Conservation (phyloP, 2,329 filamentous ascomycete species). For the Fusarium keratoplasticum region DNA sequence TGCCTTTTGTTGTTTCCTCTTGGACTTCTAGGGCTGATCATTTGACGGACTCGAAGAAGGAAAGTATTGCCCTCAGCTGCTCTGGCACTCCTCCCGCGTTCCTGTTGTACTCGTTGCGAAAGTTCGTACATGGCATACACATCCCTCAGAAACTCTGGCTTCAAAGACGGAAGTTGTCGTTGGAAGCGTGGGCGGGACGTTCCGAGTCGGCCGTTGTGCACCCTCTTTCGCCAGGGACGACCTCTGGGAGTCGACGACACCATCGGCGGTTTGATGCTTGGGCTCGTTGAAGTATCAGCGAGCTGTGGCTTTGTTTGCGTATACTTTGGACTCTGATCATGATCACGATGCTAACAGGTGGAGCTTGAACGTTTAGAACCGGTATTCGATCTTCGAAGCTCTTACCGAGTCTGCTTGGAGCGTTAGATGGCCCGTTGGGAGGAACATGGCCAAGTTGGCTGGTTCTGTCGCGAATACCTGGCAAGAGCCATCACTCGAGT, state of each 20-base stretch:
- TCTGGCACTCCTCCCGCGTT: neutral
- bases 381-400: neutral
- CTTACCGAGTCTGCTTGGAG: neutral
- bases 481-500: neutral
- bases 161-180: neutral
- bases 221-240: neutral
- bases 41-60: neutral
- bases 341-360: neutral
- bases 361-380: neutral
- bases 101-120: neutral
- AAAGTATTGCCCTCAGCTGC: neutral
- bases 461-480: neutral
- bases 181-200: neutral
- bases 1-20: neutral
- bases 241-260: neutral
- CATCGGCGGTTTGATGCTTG: neutral
- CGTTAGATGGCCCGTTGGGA: neutral
- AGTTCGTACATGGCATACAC: neutral
- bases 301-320: neutral
- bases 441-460: neutral
- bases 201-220: neutral
- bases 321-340: neutral
- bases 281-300: neutral
- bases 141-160: neutral
- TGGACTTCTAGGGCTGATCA: neutral